These are phyloP conservation scores for Gnomoniopsis smithogilvyi DNA, from an alignment of 2,329 filamentous ascomycete species.

Conservation along the genomic window DNA sequence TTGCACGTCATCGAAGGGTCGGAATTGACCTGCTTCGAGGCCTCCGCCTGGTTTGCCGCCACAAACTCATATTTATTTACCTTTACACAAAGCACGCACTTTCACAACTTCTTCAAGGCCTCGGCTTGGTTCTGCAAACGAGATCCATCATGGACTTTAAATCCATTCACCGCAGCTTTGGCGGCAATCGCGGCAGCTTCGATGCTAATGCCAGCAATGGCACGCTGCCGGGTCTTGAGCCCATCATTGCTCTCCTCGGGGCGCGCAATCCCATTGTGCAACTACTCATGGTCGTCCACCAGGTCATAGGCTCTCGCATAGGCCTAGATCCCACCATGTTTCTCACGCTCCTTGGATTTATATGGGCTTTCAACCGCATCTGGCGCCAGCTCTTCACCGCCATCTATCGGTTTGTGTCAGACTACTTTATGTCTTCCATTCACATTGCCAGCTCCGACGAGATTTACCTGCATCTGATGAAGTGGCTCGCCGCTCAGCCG, in stretches of 20 bases:
- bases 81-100: neutral
- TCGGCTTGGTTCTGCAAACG: neutral
- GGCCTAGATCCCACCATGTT: slow-evolving; percentile 48
- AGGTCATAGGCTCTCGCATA: slow-evolving; percentile 39
- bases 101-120: too few relatives aligned
- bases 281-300: slow-evolving; percentile 42
- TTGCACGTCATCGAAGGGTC: too few relatives aligned
- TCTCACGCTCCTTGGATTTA: slow-evolving; percentile 41
- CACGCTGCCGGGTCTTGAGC: slow-evolving; percentile 32
- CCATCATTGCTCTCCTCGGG: slow-evolving; percentile 43
- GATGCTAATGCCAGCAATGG: slow-evolving; percentile 20
- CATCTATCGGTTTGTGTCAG: slow-evolving; percentile 31
- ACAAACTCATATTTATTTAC: neutral
- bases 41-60: too few relatives aligned
- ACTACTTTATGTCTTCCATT: slow-evolving; percentile 49
- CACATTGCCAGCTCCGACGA: slow-evolving; percentile 53
- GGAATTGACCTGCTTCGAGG: too few relatives aligned
- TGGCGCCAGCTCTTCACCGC: slow-evolving; percentile 32
- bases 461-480: slow-evolving; percentile 57
- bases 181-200: slow-evolving; percentile 22
- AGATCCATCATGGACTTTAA: slow-evolving; percentile 23
- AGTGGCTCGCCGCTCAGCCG: slow-evolving; percentile 53
- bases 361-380: slow-evolving; percentile 44
- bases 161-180: slow-evolving; percentile 15
- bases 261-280: slow-evolving; percentile 39